Conservation (phyloP, 2,329 filamentous ascomycete species). For the Monosporascus sp. region DNA sequence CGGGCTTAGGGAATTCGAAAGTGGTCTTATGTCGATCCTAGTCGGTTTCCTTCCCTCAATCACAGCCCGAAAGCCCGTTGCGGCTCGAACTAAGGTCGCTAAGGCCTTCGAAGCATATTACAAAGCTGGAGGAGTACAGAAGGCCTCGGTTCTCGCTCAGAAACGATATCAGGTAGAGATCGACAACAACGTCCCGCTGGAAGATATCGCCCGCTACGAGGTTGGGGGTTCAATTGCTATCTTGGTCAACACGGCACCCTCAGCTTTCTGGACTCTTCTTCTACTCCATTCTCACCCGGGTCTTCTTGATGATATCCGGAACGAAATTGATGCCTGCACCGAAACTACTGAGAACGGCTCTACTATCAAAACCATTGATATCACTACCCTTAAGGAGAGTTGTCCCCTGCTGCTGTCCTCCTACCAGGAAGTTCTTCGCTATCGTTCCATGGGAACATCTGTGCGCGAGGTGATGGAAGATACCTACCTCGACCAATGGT, state of each 20-base stretch:
- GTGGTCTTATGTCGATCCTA: conserved; percentile 15
- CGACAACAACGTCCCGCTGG: conserved; percentile 22
- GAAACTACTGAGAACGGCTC: conserved; percentile 6
- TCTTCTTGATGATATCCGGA: conserved; percentile 26
- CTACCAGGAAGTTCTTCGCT: conserved; percentile 37
- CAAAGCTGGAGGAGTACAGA: conserved; percentile 28
- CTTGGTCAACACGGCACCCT: conserved; percentile 34
- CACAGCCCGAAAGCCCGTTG: conserved; percentile 26
- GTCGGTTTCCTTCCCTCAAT: conserved; percentile 22
- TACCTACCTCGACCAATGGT: conserved; percentile 19
- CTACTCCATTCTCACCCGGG: conserved; percentile 26
- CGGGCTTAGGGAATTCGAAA: conserved; percentile 16
- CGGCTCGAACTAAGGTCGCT: conserved; percentile 28
- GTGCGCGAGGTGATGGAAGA: conserved; percentile 24
- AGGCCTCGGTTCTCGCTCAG: conserved; percentile 31
- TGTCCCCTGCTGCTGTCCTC: conserved; percentile 35
- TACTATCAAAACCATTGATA: conserved; percentile 14
- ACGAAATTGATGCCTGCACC: conserved; percentile 20
- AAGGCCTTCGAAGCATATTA: conserved; percentile 35
- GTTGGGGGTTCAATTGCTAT: conserved; percentile 34
- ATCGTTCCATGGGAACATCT: conserved; percentile 31
- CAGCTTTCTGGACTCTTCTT: conserved; percentile 36
- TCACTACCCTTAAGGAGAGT: conserved; percentile 27
- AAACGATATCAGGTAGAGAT: conserved; percentile 30
- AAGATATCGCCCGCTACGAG: conserved; percentile 36